Percentiles rank a stretch among this genome's conserved stretches.
phyloP scores from a whole-genome alignment of 108 stramenopile genomes.

The Seminavis robusta region DNA sequence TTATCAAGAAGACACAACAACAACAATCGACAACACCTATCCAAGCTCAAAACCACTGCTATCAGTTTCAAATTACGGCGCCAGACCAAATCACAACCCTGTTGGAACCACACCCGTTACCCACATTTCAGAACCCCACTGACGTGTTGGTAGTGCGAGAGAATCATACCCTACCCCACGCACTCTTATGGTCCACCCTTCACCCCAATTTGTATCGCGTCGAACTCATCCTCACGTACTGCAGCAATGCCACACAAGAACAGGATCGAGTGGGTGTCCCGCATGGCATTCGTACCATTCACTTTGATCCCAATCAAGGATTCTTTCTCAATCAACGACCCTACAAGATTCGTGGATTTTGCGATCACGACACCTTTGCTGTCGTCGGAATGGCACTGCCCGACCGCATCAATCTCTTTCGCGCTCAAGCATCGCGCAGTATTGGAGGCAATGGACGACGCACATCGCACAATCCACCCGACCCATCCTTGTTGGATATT shows the following conservation, averaged over 20 bases:
- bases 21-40: too few species aligned
- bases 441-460: slow-evolving; percentile 43
- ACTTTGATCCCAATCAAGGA: slow-evolving; percentile 26
- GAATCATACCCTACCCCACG: too few species aligned
- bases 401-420: slow-evolving; percentile 33
- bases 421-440: slow-evolving; percentile 24
- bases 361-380: slow-evolving; percentile 42
- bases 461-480: slow-evolving; percentile 45
- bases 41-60: background rate
- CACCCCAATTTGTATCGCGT: slow-evolving; percentile 28
- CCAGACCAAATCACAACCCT: slow-evolving; percentile 2
- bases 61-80: background rate
- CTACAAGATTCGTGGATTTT: slow-evolving; percentile 40
- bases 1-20: background rate
- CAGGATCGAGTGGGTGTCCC: slow-evolving; percentile 14
- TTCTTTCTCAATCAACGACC: slow-evolving; percentile 31
- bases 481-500: slow-evolving; percentile 30
- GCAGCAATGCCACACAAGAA: background rate
- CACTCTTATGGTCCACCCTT: slow-evolving; percentile 23
- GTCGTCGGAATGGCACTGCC: slow-evolving; percentile 41
- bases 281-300: slow-evolving; percentile 25
- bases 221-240: background rate
- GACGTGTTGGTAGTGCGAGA: too few species aligned
- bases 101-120: too few species aligned
- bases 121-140: too few species aligned